Percentiles rank a stretch among this genome's conserved stretches.
phyloP scores from a whole-genome alignment of 768 basidiomycete genomes.

The Polyporus arcularius region DNA sequence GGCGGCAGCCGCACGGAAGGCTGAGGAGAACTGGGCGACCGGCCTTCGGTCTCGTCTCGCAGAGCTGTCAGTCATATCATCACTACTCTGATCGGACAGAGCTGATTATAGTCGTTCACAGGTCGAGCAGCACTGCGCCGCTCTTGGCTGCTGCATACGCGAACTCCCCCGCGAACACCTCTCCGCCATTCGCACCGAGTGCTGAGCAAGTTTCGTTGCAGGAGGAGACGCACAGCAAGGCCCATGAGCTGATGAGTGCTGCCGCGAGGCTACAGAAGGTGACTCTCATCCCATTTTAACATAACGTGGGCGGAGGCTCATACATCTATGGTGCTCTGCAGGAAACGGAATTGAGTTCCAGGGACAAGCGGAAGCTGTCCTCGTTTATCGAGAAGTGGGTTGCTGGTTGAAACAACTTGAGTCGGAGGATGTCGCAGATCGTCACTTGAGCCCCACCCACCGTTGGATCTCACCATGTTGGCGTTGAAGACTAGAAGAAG shows the following conservation, averaged over 20 bases:
- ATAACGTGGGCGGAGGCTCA: background rate
- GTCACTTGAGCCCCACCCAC: too few species aligned
- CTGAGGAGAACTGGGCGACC: constrained; percentile 12
- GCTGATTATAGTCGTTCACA: background rate
- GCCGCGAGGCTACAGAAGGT: constrained; percentile 17
- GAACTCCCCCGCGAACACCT: constrained; percentile 23
- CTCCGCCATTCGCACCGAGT: constrained; percentile 17
- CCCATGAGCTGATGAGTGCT: constrained; percentile 4
- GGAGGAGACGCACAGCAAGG: background rate
- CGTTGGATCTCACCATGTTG: too few species aligned
- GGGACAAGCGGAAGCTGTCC: constrained; percentile 10
- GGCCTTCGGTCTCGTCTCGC: background rate
- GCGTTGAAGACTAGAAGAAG: too few species aligned
- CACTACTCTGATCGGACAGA: background rate
- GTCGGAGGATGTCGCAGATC: too few species aligned
- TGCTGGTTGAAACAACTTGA: too few species aligned
- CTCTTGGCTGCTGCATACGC: constrained; percentile 16
- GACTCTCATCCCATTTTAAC: background rate
- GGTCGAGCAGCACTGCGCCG: constrained; percentile 1
- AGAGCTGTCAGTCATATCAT: constrained; percentile 4
- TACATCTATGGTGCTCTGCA: background rate
- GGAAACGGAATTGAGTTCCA: constrained; percentile 13
- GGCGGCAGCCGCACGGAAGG: background rate
- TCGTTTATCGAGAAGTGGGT: constrained; percentile 18
- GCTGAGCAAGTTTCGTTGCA: background rate